Evolutionary conservation across 2,329 filamentous ascomycete species (phyloP), one percentile per base, ranked within the genome.

Genomic region (Stemphylium lycopersici): DNA sequence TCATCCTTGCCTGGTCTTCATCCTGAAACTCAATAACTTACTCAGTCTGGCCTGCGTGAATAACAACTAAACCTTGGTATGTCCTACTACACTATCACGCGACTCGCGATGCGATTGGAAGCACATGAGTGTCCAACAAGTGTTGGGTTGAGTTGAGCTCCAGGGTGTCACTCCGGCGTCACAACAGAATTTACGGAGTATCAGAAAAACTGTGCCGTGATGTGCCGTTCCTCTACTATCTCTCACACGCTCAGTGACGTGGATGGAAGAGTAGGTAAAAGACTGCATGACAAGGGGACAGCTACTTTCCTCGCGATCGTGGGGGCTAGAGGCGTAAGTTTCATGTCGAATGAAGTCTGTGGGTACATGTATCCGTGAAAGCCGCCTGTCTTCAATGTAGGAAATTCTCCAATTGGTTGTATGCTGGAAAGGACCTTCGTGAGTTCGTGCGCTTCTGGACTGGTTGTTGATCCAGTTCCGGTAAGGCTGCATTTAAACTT

Each of bases 241-340:
- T 10, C 26, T 29, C 26, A 29, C 26, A 11, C 2, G 6, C 11
- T 8, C 26, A 8, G 8, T 11, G 10, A 29, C 6, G 26, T 29
- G 8, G 26, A 29, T 26, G 22, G 15, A 42, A 29, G 26, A 20
- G n/a, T 4, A 42, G 26, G 24, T 32, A 31, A 42, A 26, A 22
- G 34, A 31, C 20, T 34, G 15, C 43, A 13, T 26, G n/a, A 31
- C 22, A 37, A 18, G 16, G 22, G 34, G 15, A 37, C 33, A 18
- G 11, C 22, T 31, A 38, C 39, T 22, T 20, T 46, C n/a, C n/a
- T 37, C 22, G 29, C 33, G 24, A 10, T 10, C 36, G 43, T 37
- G 43, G 43, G 43, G 33, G 43, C 43, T 37, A 46, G 22, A 20
- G 43, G 33, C 43, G 22, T 24, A 26, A 18, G 18, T 36, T 45